These are phyloP conservation scores for Nemania sp. DNA, from an alignment of 2,329 filamentous ascomycete species.

Conservation along the genomic window DNA sequence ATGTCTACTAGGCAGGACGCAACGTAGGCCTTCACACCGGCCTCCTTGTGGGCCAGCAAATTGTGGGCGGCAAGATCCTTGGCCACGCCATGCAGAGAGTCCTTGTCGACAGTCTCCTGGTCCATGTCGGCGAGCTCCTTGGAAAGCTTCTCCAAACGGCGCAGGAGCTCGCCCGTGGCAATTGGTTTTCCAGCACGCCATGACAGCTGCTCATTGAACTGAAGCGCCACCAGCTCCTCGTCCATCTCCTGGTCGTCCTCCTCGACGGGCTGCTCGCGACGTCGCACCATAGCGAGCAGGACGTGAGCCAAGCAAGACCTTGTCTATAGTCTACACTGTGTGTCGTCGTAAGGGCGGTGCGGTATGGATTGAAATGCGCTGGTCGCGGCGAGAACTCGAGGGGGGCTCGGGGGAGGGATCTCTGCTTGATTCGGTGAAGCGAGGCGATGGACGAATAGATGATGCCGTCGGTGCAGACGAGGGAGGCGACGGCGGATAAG, in stretches of 20 bases:
- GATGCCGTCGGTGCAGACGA: too few species aligned
- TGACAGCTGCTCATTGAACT: constrained; percentile 84
- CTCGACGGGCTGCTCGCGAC: constrained; percentile 45
- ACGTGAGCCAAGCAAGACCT: background rate
- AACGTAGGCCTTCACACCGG: constrained; percentile 86
- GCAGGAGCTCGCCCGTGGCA: constrained; percentile 77
- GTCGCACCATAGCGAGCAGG: constrained; percentile 45
- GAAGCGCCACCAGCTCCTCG: constrained; percentile 55
- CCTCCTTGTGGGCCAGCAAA: constrained; percentile 88
- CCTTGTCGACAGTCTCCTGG: constrained; percentile 80
- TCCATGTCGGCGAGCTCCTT: constrained; percentile 85
- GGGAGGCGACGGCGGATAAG: too few species aligned
- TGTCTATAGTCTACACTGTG: background rate
- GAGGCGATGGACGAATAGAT: background rate
- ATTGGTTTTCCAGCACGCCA: constrained; percentile 94
- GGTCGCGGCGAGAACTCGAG: too few species aligned
- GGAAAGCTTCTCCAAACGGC: constrained; percentile 77
- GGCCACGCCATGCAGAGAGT: constrained; percentile 82
- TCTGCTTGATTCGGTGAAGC: constrained; percentile 1
- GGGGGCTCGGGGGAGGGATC: background rate
- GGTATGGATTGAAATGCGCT: background rate
- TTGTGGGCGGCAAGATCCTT: constrained; percentile 83
- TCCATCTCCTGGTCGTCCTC: constrained; percentile 47
- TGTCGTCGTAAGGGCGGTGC: background rate
- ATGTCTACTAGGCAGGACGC: constrained; percentile 92